Conservation (phyloP, 2,329 filamentous ascomycete species). For the Penicillium sp. region DNA sequence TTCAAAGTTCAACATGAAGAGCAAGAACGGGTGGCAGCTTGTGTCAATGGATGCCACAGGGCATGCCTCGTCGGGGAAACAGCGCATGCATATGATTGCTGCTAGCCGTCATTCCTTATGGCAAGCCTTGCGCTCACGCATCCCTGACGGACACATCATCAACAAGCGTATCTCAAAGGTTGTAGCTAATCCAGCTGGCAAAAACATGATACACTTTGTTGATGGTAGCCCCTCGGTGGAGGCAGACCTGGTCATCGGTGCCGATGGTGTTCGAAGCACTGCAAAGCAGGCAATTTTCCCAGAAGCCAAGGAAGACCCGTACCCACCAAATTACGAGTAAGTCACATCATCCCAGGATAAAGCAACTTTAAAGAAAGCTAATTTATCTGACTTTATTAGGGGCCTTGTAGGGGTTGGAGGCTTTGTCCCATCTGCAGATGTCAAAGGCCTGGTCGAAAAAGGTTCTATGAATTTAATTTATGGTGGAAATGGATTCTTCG, state of each 20-base stretch:
- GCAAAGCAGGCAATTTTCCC: conserved; percentile 41
- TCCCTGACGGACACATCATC: conserved; percentile 37
- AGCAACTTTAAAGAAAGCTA: background rate
- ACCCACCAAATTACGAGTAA: conserved; percentile 45
- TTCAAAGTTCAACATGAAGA: conserved; percentile 35
- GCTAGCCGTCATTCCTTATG: conserved; percentile 44
- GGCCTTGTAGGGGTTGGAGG: conserved; percentile 51
- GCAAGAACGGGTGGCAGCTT: conserved; percentile 37
- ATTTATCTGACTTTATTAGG: conserved; percentile 20
- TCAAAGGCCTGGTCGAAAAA: conserved; percentile 33
- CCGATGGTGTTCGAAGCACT: conserved; percentile 44
- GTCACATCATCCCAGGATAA: conserved; percentile 4
- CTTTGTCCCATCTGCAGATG: conserved; percentile 39
- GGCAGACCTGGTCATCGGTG: conserved; percentile 47
- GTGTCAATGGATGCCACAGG: conserved; percentile 23
- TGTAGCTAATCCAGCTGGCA: conserved; percentile 23
- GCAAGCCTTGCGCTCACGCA: conserved; percentile 36
- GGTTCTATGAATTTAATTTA: conserved; percentile 48
- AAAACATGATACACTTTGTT: conserved; percentile 35
- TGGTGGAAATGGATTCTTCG: conserved; percentile 54
- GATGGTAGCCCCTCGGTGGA: conserved; percentile 35
- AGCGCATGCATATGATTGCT: conserved; percentile 35
- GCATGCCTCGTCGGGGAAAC: conserved; percentile 2
- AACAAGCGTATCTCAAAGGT: conserved; percentile 37
- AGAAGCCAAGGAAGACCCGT: conserved; percentile 32